A percentile compares a stretch with the other conserved stretches of the same genome.
These are phyloP conservation scores for Planoprotostelium fungivorum DNA, from an alignment of 78 protist genomes.

Conservation along the genomic window DNA sequence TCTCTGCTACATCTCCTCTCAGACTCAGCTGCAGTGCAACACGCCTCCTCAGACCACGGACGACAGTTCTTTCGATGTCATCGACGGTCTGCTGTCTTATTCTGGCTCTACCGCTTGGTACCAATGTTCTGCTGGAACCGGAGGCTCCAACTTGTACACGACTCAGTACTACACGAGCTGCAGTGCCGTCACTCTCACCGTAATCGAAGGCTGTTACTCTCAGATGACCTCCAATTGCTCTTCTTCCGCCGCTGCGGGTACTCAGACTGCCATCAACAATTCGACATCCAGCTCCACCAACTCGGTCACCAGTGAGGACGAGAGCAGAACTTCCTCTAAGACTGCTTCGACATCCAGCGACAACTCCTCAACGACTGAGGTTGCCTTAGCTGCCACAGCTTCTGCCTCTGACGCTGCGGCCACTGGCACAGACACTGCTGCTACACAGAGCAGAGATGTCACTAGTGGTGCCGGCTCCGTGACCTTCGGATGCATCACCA, in stretches of 20 bases:
- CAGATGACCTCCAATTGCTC: not conserved
- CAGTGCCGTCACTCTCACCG: not conserved
- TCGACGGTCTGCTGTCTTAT: not conserved
- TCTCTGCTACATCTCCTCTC: not conserved
- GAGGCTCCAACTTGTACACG: not conserved
- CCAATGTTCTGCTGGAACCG: not conserved
- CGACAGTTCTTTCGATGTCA: not conserved
- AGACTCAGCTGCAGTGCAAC: not conserved
- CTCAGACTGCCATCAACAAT: not conserved
- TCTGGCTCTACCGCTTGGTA: not conserved
- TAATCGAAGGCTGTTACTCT: not conserved
- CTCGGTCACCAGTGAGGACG: too few relatives aligned
- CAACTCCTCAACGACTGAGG: too few relatives aligned
- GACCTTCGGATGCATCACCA: too few relatives aligned
- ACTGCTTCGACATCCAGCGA: too few relatives aligned
- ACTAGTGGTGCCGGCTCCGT: too few relatives aligned
- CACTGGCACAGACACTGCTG: too few relatives aligned
- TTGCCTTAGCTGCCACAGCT: too few relatives aligned
- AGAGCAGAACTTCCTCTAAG: too few relatives aligned
- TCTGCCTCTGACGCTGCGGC: too few relatives aligned
- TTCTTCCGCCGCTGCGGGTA: not conserved
- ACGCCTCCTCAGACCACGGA: not conserved
- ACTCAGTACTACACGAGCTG: not conserved
- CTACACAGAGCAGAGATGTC: too few relatives aligned
- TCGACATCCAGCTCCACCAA: too few relatives aligned